Evolutionary conservation across 2,329 filamentous ascomycete species (phyloP).

Genomic region (Fusarium aywerte): DNA sequence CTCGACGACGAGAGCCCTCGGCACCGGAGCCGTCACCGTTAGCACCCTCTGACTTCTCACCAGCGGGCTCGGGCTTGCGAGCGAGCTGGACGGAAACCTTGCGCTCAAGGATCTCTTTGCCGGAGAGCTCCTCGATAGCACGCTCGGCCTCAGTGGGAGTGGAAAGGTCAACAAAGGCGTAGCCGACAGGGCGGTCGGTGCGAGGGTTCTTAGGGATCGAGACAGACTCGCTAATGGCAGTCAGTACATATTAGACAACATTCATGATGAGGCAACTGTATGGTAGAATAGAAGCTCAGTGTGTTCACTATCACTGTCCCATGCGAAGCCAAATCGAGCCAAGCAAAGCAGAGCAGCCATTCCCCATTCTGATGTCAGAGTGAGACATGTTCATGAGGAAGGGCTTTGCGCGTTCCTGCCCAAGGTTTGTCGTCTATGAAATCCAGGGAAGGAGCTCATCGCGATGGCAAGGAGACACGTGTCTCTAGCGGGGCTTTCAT

Average conservation of each 20-base stretch:
- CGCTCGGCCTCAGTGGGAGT: conserved; percentile 94
- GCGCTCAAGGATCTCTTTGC: conserved; percentile 96
- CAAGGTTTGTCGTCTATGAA: conserved; percentile 11
- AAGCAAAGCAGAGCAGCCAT: neutral
- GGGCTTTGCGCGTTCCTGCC: conserved; percentile 22
- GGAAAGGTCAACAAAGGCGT: conserved; percentile 98
- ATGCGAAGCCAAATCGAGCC: neutral
- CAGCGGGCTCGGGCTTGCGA: conserved; percentile 91
- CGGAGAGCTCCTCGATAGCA: conserved; percentile 94
- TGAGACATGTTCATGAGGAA: conserved; percentile 9
- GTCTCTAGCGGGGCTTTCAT: conserved; percentile 34
- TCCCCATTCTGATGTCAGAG: neutral
- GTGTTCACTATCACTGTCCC: neutral
- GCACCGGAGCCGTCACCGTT: conserved; percentile 80
- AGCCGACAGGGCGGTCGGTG: conserved; percentile 97
- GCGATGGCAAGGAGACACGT: conserved; percentile 40
- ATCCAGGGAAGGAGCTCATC: conserved; percentile 22
- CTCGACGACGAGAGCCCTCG: conserved; percentile 71
- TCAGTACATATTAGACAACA: conserved; percentile 44
- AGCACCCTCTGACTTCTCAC: conserved; percentile 77
- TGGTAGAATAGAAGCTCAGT: neutral
- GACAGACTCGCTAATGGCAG: conserved; percentile 82
- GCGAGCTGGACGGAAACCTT: conserved; percentile 99
- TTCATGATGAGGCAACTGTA: neutral
- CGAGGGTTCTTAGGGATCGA: conserved; percentile 99